These are phyloP conservation scores for Candida gorgasii DNA, from an alignment of 805 yeast species.

Conservation along the genomic window DNA sequence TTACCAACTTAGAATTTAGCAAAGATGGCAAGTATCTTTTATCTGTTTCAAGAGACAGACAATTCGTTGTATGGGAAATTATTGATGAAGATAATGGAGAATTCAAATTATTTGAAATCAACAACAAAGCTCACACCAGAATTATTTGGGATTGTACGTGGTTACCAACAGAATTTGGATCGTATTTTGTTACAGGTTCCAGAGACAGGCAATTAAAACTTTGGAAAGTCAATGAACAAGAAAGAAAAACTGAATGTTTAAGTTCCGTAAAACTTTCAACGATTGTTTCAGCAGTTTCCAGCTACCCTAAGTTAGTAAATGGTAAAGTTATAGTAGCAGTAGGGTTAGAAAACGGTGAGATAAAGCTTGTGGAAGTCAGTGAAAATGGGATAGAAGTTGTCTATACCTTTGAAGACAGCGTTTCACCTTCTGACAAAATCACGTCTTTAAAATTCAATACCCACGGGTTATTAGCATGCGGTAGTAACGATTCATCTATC, in stretches of 20 bases:
- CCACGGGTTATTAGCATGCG: constrained; percentile 50
- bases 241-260: constrained; percentile 30
- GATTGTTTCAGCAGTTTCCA: constrained; percentile 71
- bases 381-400: constrained; percentile 26
- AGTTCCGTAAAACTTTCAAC: constrained; percentile 45
- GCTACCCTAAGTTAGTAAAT: constrained; percentile 29
- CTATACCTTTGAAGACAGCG: constrained; percentile 31
- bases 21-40: constrained; percentile 62
- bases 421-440: constrained; percentile 64
- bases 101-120: constrained; percentile 43
- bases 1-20: constrained; percentile 80
- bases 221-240: constrained; percentile 55
- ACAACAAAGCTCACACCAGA: constrained; percentile 81
- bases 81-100: constrained; percentile 25
- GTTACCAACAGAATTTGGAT: constrained; percentile 49
- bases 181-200: constrained; percentile 75
- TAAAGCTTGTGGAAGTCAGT: constrained; percentile 45
- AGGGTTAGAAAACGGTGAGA: constrained; percentile 72
- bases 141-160: constrained; percentile 96
- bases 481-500: constrained; percentile 66
- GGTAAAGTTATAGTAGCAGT: constrained; percentile 45
- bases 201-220: constrained; percentile 79
- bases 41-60: constrained; percentile 88
- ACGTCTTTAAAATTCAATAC: constrained; percentile 60
- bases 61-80: constrained; percentile 72